phyloP scores from a whole-genome alignment of 495 filamentous ascomycete genomes.

The Aspergillus ostianus region DNA sequence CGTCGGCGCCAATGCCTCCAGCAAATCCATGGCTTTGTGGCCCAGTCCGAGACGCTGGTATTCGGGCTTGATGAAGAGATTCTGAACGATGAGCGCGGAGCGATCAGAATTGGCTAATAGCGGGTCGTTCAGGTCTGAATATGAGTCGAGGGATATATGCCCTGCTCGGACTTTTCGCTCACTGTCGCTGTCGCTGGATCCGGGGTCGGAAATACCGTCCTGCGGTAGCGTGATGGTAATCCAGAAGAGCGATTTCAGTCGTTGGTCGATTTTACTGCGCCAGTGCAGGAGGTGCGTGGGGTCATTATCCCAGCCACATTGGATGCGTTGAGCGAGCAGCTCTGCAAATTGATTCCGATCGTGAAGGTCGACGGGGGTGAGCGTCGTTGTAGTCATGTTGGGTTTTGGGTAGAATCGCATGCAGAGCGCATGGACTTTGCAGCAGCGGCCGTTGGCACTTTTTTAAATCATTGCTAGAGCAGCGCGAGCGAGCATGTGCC shows the following conservation, averaged over 20 bases:
- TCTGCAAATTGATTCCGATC: slow-evolving; percentile 4
- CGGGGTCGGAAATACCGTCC: not conserved
- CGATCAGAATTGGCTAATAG: slow-evolving; percentile 20
- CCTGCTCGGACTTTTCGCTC: slow-evolving; percentile 15
- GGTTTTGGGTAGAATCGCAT: not conserved
- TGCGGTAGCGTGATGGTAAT: slow-evolving; percentile 14
- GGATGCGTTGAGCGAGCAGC: slow-evolving; percentile 3
- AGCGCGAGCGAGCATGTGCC: not conserved
- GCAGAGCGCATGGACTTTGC: not conserved
- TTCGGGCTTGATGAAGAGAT: slow-evolving; percentile 25
- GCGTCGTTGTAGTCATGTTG: not conserved
- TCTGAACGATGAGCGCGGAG: slow-evolving; percentile 21
- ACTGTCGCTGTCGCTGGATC: not conserved
- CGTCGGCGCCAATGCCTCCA: slow-evolving; percentile 18
- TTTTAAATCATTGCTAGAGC: not conserved
- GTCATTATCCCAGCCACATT: slow-evolving; percentile 14
- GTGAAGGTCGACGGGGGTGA: slow-evolving; percentile 9
- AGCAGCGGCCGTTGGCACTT: not conserved
- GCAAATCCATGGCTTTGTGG: slow-evolving; percentile 16
- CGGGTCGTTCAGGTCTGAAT: slow-evolving; percentile 17
- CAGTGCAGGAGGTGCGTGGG: slow-evolving; percentile 13
- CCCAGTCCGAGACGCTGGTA: slow-evolving; percentile 22
- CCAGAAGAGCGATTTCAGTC: slow-evolving; percentile 29
- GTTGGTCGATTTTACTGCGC: slow-evolving; percentile 18
- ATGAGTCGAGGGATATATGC: slow-evolving; percentile 30